A percentile compares a stretch with the other conserved stretches of the same genome.
These are phyloP conservation scores for Danielia reshetovae DNA, from an alignment of 805 yeast genomes.

Conservation along the genomic window DNA sequence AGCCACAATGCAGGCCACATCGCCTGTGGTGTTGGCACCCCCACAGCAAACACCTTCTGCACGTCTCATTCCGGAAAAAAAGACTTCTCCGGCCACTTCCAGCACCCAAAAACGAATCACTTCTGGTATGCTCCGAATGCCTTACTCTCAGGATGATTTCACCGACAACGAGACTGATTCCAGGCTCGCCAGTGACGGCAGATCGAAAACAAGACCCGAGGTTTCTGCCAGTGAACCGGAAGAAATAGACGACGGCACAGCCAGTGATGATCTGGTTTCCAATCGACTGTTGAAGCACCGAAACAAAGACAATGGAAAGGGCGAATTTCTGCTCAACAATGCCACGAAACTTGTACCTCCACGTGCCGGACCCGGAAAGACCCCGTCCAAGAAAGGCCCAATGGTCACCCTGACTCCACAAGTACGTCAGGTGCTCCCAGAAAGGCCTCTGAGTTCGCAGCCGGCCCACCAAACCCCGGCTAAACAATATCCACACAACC, in stretches of 20 bases:
- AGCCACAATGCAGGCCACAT: conserved; percentile 1
- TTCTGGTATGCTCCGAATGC: conserved; percentile 39
- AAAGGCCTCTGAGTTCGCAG: no score
- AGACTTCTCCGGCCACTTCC: conserved; percentile 11
- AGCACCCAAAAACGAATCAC: conserved; percentile 27
- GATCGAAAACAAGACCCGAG: not conserved
- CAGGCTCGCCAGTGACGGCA: conserved; percentile 3
- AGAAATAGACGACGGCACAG: conserved; percentile 10
- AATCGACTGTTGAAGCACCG: conserved; percentile 4
- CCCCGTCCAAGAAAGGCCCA: conserved; percentile 8
- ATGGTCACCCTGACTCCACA: conserved; percentile 12
- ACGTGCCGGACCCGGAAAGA: conserved; percentile 1
- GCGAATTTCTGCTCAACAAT: not conserved
- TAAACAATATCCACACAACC: no score
- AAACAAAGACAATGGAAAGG: not conserved
- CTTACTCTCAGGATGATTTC: conserved; percentile 13
- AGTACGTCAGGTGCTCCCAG: no score
- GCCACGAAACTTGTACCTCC: conserved; percentile 5
- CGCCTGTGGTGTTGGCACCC: conserved; percentile 31
- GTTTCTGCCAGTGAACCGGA: conserved; percentile 2
- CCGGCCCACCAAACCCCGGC: no score
- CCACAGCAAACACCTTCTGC: conserved; percentile 20
- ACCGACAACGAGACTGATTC: conserved; percentile 11
- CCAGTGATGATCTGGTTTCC: conserved; percentile 9
- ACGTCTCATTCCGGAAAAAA: conserved; percentile 29